These are phyloP conservation scores for Penicillium sp. DNA, from an alignment of 2,329 filamentous ascomycete genomes.

Conservation along the genomic window DNA sequence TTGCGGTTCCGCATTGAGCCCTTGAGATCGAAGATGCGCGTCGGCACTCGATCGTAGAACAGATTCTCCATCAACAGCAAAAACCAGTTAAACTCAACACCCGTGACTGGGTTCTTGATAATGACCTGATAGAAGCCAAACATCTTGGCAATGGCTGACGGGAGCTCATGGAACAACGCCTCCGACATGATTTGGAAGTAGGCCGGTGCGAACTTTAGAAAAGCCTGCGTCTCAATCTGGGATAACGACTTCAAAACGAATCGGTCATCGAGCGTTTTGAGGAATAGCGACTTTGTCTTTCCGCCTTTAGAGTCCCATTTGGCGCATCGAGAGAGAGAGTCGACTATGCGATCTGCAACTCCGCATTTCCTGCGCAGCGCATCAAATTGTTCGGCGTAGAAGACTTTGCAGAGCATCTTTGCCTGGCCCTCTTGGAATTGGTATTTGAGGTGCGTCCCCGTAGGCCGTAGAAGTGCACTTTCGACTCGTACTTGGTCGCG, in stretches of 20 bases:
- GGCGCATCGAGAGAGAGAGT: slow-evolving; percentile 88
- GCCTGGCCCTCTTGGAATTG: slow-evolving; percentile 93
- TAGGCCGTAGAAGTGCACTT: slow-evolving; percentile 75
- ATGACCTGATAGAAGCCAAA: slow-evolving; percentile 95
- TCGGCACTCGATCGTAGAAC: slow-evolving; percentile 90
- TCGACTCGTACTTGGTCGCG: slow-evolving; percentile 71
- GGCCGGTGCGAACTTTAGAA: slow-evolving; percentile 89
- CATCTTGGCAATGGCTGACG: slow-evolving; percentile 98
- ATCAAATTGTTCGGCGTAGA: slow-evolving; percentile 97
- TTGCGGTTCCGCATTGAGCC: slow-evolving; percentile 98
- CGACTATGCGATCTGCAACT: slow-evolving; percentile 87
- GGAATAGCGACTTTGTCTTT: slow-evolving; percentile 94
- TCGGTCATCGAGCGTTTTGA: slow-evolving; percentile 93
- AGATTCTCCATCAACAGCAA: slow-evolving; percentile 95
- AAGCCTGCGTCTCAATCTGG: slow-evolving; percentile 86
- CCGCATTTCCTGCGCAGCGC: slow-evolving; percentile 89
- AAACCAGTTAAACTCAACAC: slow-evolving; percentile 91
- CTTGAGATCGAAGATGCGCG: slow-evolving; percentile 91
- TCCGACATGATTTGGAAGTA: slow-evolving; percentile 98
- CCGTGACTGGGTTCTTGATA: slow-evolving; percentile 90
- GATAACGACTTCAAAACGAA: slow-evolving; percentile 90
- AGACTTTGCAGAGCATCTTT: slow-evolving; percentile 95
- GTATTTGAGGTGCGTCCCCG: slow-evolving; percentile 91
- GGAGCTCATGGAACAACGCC: slow-evolving; percentile 89
- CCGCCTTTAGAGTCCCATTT: slow-evolving; percentile 98